phyloP scores from a whole-genome alignment of 2,329 filamentous ascomycete genomes.

The Neonectria neomacrospora region DNA sequence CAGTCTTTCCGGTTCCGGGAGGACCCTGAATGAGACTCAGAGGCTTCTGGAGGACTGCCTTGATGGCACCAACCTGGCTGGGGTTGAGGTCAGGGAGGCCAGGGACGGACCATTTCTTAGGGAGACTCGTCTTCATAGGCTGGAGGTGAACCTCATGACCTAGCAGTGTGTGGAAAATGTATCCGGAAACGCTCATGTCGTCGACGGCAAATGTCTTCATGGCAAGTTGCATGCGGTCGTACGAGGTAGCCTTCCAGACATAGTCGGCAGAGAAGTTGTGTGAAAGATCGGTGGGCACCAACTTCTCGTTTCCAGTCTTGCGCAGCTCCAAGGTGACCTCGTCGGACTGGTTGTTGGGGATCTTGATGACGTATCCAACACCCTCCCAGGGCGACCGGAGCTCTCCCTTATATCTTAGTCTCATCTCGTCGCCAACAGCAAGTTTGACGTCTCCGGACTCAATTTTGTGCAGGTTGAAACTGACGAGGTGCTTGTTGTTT shows the following conservation, averaged over 20 bases:
- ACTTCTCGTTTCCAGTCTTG: conserved; percentile 95
- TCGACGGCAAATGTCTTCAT: conserved; percentile 99
- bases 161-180: conserved; percentile 96
- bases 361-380: conserved; percentile 98
- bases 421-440: conserved; percentile 98
- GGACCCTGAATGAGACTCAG: conserved; percentile 96
- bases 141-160: conserved; percentile 95
- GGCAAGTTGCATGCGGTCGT: conserved; percentile 98
- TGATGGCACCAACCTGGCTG: conserved; percentile 96
- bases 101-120: conserved; percentile 96
- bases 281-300: conserved; percentile 93
- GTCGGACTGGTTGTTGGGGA: conserved; percentile 98
- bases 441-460: conserved; percentile 98
- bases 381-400: conserved; percentile 94
- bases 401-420: conserved; percentile 94
- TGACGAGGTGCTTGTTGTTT: conserved; percentile 97
- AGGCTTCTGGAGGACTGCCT: conserved; percentile 91
- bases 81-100: conserved; percentile 93
- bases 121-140: conserved; percentile 94
- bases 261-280: conserved; percentile 99
- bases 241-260: conserved; percentile 99
- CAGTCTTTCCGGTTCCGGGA: conserved; percentile 97
- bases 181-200: conserved; percentile 97
- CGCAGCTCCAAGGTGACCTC: conserved; percentile 96
- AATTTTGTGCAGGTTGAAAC: conserved; percentile 95